Conservation (phyloP, 768 basidiomycete genomes). For the Exsudoporus frostii region DNA sequence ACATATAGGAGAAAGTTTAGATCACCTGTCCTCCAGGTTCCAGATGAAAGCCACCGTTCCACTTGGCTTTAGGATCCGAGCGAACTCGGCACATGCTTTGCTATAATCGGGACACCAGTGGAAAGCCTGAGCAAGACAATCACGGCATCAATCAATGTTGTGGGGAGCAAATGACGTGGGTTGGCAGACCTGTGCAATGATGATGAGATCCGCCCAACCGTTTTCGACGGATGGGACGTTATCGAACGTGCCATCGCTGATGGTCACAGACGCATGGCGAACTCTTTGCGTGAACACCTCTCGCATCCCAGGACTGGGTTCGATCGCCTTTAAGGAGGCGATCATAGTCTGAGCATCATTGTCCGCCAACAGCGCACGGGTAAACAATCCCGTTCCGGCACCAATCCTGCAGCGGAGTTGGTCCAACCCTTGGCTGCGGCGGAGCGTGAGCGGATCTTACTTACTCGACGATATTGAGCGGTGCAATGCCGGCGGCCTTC, state of each 20-base stretch:
- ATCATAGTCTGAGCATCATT: conserved; percentile 51
- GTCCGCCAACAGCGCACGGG: conserved; percentile 72
- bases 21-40: conserved; percentile 84
- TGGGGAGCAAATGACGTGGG: neutral
- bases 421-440: neutral
- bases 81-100: conserved; percentile 70
- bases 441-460: conserved; percentile 17
- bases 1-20: neutral
- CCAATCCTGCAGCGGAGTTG: conserved; percentile 55
- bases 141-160: conserved; percentile 5
- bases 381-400: conserved; percentile 86
- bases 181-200: conserved; percentile 64
- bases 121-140: conserved; percentile 57
- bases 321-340: conserved; percentile 60
- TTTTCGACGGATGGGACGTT: conserved; percentile 50
- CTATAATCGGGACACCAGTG: conserved; percentile 90
- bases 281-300: conserved; percentile 58
- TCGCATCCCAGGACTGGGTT: conserved; percentile 89
- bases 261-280: conserved; percentile 48
- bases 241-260: conserved; percentile 71
- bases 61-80: conserved; percentile 73
- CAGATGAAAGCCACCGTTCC: conserved; percentile 76
- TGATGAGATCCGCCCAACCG: conserved; percentile 73
- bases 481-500: conserved; percentile 36
- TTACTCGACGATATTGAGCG: conserved; percentile 70